phyloP scores from a whole-genome alignment of 2,329 filamentous ascomycete genomes.

The Hirsutella minnesotensis region DNA sequence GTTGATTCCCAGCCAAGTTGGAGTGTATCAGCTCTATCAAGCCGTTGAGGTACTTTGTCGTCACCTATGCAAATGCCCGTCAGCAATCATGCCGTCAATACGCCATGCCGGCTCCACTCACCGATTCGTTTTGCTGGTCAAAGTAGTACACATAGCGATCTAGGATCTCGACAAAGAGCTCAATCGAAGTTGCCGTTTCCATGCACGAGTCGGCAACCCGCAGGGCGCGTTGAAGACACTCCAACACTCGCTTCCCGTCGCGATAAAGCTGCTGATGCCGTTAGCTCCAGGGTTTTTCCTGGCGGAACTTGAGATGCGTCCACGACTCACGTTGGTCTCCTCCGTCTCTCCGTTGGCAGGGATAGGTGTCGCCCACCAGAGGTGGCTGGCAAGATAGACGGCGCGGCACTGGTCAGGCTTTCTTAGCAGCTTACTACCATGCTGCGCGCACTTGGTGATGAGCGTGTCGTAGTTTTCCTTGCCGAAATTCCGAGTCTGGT shows the following conservation, averaged over 20 bases:
- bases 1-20: slow-evolving; percentile 76
- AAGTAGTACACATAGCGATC: slow-evolving; percentile 99
- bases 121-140: slow-evolving; percentile 96
- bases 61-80: slow-evolving; percentile 42
- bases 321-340: slow-evolving; percentile 53
- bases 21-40: slow-evolving; percentile 97
- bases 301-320: too few relatives aligned
- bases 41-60: slow-evolving; percentile 94
- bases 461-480: slow-evolving; percentile 98
- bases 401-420: slow-evolving; percentile 97
- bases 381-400: slow-evolving; percentile 88
- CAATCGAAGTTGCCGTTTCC: slow-evolving; percentile 94
- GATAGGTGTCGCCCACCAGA: slow-evolving; percentile 95
- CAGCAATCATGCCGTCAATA: not conserved
- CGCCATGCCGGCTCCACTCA: slow-evolving; percentile 19
- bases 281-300: not conserved
- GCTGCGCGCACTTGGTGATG: slow-evolving; percentile 93
- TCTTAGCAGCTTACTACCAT: slow-evolving; percentile 91
- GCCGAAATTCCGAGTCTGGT: slow-evolving; percentile 80
- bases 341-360: slow-evolving; percentile 68
- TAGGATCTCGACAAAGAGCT: slow-evolving; percentile 95
- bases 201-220: slow-evolving; percentile 97
- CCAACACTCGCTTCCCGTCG: slow-evolving; percentile 91
- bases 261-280: slow-evolving; percentile 63
- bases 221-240: slow-evolving; percentile 89